Base-by-base conservation (phyloP, 345 rosid species). In the Camelina sativa region DNA sequence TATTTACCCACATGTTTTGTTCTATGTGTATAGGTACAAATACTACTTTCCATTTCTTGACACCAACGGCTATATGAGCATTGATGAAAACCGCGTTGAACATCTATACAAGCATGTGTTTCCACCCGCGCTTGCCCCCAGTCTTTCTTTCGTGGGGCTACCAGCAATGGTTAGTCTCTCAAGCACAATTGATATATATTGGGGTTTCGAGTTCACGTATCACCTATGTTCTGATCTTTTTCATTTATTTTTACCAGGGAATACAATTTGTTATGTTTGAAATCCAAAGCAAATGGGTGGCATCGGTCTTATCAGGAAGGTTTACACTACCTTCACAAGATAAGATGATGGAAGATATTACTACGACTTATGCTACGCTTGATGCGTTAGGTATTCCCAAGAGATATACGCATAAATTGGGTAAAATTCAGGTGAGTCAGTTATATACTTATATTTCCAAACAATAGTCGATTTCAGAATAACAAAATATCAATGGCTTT, bases 21-120 rank as follows among this genome's bases (percentile, higher is more conserved):
- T 43, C 19, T 30, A 30, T 56, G 1, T 20, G 53, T 17, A 25
- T 66, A 93, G 98, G 86, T 93, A 89, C 85, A 89, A 89, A 67
- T 91, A 91, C 80, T 76, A 79, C 76, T 88, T 86, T 72, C 93
- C 95, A 20, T 92, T 92, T 78, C 91, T 92, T 12, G 88, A 88
- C 55, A 88, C 93, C 60, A 77, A 82, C 32, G 91, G 89, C 61
- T 71, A 79, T 57, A 83, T 93, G 67, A 83, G 73, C 11, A 80
- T 87, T 64, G 91, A 89, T 46, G 93, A 89, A 23, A 91, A 86
- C 64, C 83, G 93, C 30, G 85, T 93, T 11, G 96, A 83, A 8
- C 97, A 93, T 40, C 66, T 89, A 5, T 91, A 91, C 84, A 80
- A 89, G 82, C 93, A 93, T 8, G 76, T 91, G 23, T 91, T 93